Evolutionary conservation across 192 early-diverging fungal species (phyloP), one percentile per base, ranked within the genome.

Genomic region (Backusella westeae): DNA sequence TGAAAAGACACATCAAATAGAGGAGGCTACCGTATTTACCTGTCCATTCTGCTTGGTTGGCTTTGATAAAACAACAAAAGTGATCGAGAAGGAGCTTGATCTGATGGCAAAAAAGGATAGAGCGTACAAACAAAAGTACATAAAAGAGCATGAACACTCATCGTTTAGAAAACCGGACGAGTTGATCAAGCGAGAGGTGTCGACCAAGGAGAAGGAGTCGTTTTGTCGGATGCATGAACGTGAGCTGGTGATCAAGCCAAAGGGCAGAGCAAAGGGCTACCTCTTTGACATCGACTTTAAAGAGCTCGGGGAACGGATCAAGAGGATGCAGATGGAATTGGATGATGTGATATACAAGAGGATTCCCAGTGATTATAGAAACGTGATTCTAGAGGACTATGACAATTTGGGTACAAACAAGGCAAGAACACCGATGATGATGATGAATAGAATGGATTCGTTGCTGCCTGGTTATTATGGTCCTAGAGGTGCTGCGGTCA

Each of bases 381-480:
- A 83, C 0, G 17, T 32, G 10, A 82, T 81, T 0, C 41, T 84
- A 15, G 53, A 71, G 6, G 79, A 75, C 5, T 89, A 87, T 59
- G 42, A 73, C 12, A 65, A 76, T 0, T 38, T 85, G 19, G 88
- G 88, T 0, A 68, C 46, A 21, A 67, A 76, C 8, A 78, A 84
- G 23, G 88, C 88, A 34, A 71, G 88, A 46, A 82, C 79, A 46
- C 75, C 84, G 0, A 72, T 80, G n/a, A 78, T 75, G n/a, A 23
- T 87, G 21, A 75, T 89, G 44, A 79, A 77, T 4, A 73, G 84
- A 38, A 85, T 89, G 59, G 78, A 87, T 21, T 63, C 74, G 9
- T 72, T 77, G 29, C 65, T 86, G 84, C 86, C 88, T 19, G 88
- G 88, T 10, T 89, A 89, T 42, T 89, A 89, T 79, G 88, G 88